A percentile compares a stretch with the other conserved stretches of the same genome.
Evolutionary conservation across 1,139 yeast genomes (phyloP).

Genomic region (Yamadazyma mexicana): DNA sequence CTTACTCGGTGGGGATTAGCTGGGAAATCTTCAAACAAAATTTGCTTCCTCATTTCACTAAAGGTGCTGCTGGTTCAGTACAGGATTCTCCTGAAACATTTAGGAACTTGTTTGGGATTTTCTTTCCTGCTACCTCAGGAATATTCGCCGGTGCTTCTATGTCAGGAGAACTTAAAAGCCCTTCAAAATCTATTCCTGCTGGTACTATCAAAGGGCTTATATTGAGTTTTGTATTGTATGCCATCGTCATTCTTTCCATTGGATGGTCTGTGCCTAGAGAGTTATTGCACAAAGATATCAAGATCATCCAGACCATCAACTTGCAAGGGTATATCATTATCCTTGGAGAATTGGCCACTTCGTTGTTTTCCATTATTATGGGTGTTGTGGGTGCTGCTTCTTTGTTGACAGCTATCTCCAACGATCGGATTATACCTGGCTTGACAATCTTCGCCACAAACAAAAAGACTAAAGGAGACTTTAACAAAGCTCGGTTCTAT

Average conservation of each 20-base stretch:
- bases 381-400: slow-evolving; percentile 96
- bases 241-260: slow-evolving; percentile 73
- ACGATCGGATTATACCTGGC: slow-evolving; percentile 83
- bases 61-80: slow-evolving; percentile 90
- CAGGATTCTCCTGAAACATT: slow-evolving; percentile 66
- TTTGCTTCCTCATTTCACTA: slow-evolving; percentile 74
- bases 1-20: slow-evolving; percentile 70
- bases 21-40: slow-evolving; percentile 67
- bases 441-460: slow-evolving; percentile 52
- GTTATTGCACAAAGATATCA: slow-evolving; percentile 72
- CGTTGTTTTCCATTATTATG: slow-evolving; percentile 87
- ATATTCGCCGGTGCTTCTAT: slow-evolving; percentile 98
- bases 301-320: slow-evolving; percentile 80
- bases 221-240: slow-evolving; percentile 72
- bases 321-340: slow-evolving; percentile 68
- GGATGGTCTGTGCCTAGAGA: slow-evolving; percentile 80
- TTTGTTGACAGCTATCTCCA: slow-evolving; percentile 84
- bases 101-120: slow-evolving; percentile 84
- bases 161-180: slow-evolving; percentile 91
- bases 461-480: slow-evolving; percentile 38
- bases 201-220: slow-evolving; percentile 85
- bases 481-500: slow-evolving; percentile 53
- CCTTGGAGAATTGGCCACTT: slow-evolving; percentile 87
- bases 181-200: slow-evolving; percentile 83
- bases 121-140: slow-evolving; percentile 98